A percentile compares a stretch with the other conserved stretches of the same genome.
Evolutionary conservation across 345 rosid genomes (phyloP).

Genomic region (Iberis pinnata): DNA sequence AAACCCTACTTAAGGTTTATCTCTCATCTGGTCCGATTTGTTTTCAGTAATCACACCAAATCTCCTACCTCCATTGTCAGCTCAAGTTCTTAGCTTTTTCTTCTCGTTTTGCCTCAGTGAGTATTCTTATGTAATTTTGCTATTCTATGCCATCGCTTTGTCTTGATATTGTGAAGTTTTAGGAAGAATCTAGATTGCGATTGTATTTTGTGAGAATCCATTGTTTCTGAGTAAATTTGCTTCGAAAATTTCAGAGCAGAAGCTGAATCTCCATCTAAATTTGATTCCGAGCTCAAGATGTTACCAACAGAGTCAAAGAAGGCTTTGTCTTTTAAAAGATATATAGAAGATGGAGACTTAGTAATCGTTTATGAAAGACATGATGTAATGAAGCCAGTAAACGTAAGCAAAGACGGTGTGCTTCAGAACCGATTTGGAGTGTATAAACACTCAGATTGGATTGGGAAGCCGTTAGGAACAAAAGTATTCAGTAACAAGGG

Average conservation of each 20-base stretch:
- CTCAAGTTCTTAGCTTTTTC: constrained; percentile 15
- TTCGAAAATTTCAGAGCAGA: constrained; percentile 1
- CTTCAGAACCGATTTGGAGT: constrained; percentile 88
- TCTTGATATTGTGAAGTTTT: background rate
- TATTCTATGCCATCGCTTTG: background rate
- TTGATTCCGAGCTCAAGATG: constrained; percentile 58
- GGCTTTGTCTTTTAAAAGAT: constrained; percentile 48
- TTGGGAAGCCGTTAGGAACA: constrained; percentile 88
- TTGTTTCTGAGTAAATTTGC: background rate
- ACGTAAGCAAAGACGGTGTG: constrained; percentile 46
- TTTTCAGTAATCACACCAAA: background rate
- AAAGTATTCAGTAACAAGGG: constrained; percentile 87
- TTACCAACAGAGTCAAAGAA: constrained; percentile 44
- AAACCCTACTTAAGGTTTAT: constrained; percentile 22
- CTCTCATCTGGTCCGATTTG: constrained; percentile 15
- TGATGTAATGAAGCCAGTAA: constrained; percentile 73
- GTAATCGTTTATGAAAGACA: constrained; percentile 79
- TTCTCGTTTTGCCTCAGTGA: no score
- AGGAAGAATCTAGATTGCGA: background rate
- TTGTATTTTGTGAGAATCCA: background rate
- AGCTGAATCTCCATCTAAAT: constrained; percentile 47
- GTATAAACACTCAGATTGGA: constrained; percentile 85
- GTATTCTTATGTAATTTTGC: no score
- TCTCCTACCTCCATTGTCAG: constrained; percentile 17
- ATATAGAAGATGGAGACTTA: constrained; percentile 62